Conservation (phyloP, 164 flowering plant species). For the Aristolochia fimbriata region DNA sequence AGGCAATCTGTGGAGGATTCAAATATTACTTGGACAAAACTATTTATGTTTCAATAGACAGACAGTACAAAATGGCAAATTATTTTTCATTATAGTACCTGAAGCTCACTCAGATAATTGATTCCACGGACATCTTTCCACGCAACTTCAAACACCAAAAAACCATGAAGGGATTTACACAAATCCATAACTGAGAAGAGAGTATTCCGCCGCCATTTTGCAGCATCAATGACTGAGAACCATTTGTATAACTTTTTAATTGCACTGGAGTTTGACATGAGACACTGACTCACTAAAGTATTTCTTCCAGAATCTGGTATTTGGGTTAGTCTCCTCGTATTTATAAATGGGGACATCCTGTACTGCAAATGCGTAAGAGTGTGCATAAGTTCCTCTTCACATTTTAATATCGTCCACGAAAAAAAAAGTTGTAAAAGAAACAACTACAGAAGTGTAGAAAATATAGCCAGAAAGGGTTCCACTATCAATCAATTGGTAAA, state of each 20-base stretch:
- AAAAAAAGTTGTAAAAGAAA: background rate
- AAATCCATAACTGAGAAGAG: slow-evolving; percentile 18
- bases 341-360: slow-evolving; percentile 27
- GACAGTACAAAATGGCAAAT: background rate
- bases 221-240: slow-evolving; percentile 19
- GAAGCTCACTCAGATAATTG: slow-evolving; percentile 24
- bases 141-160: slow-evolving; percentile 26
- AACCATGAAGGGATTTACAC: slow-evolving; percentile 21
- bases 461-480: background rate
- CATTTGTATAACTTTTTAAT: slow-evolving; percentile 12
- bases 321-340: slow-evolving; percentile 10
- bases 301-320: slow-evolving; percentile 5
- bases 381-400: background rate
- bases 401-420: no score
- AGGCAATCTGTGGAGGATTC: background rate
- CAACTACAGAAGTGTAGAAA: background rate
- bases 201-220: slow-evolving; percentile 12
- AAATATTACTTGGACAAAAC: no score
- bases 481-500: background rate
- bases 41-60: no score
- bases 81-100: slow-evolving; percentile 14
- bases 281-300: background rate
- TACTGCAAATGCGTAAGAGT: slow-evolving; percentile 13
- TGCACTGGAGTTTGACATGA: slow-evolving; percentile 5
- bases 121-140: slow-evolving; percentile 29